Evolutionary conservation across 1,139 yeast genomes (phyloP), one percentile per base, ranked within the genome.

Genomic region (Kodamaea arcana): DNA sequence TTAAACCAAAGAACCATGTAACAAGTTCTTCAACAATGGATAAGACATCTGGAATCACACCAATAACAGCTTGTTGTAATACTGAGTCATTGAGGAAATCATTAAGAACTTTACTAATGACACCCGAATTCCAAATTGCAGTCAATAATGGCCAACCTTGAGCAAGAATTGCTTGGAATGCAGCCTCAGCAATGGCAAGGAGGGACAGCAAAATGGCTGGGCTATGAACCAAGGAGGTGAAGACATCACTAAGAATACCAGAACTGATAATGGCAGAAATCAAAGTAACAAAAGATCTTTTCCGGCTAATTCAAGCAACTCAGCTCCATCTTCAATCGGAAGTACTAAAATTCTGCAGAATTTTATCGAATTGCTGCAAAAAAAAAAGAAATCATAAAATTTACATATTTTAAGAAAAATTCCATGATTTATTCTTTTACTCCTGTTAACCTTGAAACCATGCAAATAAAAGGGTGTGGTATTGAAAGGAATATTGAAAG

Each of bases 111-210:
- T 56, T 56, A 38, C 56, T 56, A 36, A 69, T 41, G 44, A 68
- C 60, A 43, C 74, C 74, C 30, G 75, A 68, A 49, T 66, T 53
- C 65, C 63, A 68, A 42, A 69, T 46, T 39, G 72, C 74, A 41
- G 55, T 50, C 44, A 69, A 51, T 50, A 69, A 67, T 37, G 66
- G 56, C 37, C 72, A 70, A 41, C 68, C 75, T 45, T 66, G 62
- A 32, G 62, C 66, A 45, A 68, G 36, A 33, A 65, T 65, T 34
- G 63, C 58, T 44, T 56, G 53, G 39, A 67, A 36, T 30, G 69
- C 59, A 29, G 60, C 38, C 53, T 65, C 58, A 42, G 59, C 50
- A 37, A 67, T 55, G 29, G 48, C 39, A 27, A 42, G 52, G 29
- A 36, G 45, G 51, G 40, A 10, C 10, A 7, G 10, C 17, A 7